Conservation (phyloP, 805 yeast genomes). For the Debaryomyces castellii region DNA sequence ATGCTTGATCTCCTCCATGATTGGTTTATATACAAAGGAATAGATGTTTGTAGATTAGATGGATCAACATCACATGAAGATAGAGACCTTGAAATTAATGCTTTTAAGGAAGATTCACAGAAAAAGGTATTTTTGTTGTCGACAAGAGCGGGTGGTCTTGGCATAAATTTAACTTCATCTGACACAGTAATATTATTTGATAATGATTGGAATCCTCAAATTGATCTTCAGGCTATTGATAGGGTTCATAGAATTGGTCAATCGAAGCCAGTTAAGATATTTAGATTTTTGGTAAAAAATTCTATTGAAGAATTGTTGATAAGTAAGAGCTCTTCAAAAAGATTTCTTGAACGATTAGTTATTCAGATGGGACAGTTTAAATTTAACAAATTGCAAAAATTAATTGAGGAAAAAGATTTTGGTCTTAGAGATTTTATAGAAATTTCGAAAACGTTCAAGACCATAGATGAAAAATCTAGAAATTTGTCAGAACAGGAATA, state of each 20-base stretch:
- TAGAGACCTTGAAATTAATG: conserved; percentile 61
- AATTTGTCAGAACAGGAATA: conserved; percentile 10
- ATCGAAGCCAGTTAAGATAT: conserved; percentile 74
- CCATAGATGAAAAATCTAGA: conserved; percentile 2
- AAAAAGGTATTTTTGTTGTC: conserved; percentile 67
- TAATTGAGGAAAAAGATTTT: conserved; percentile 19
- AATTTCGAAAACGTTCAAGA: conserved; percentile 17
- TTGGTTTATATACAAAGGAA: conserved; percentile 55
- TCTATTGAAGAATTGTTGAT: conserved; percentile 84
- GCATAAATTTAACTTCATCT: conserved; percentile 81
- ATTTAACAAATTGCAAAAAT: conserved; percentile 23
- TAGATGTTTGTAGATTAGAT: conserved; percentile 63
- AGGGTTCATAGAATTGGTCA: conserved; percentile 95
- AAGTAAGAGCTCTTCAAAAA: conserved; percentile 75
- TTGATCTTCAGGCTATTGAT: conserved; percentile 94
- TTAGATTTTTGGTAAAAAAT: conserved; percentile 70
- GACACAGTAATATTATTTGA: conserved; percentile 90
- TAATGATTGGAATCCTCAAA: conserved; percentile 97
- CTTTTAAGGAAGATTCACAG: conserved; percentile 40
- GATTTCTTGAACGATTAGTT: conserved; percentile 74
- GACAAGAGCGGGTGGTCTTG: conserved; percentile 94
- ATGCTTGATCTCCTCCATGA: conserved; percentile 82
- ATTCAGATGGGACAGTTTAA: conserved; percentile 41
- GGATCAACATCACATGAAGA: conserved; percentile 69
- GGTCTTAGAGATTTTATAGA: conserved; percentile 20